These are phyloP conservation scores for Penicillium cataractarum DNA, from an alignment of 495 filamentous ascomycete genomes.

Conservation along the genomic window DNA sequence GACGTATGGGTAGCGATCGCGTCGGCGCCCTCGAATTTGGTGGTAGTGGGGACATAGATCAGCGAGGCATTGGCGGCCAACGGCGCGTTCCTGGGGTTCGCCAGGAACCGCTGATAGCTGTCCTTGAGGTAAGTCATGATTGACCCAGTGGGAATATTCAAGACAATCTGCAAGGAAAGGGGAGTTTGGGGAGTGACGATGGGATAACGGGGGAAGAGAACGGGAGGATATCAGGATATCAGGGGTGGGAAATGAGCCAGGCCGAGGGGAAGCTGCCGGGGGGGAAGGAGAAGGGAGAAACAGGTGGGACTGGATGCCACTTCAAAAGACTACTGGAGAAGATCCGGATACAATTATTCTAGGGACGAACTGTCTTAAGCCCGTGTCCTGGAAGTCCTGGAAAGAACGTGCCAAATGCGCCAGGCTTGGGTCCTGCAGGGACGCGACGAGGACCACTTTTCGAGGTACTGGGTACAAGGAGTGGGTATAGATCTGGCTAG, in stretches of 20 bases:
- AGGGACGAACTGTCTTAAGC: conserved; percentile 5
- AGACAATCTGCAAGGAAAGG: conserved; percentile 13
- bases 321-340: not conserved
- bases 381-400: conserved; percentile 1
- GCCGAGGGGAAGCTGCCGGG: conserved; percentile 12
- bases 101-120: conserved; percentile 79
- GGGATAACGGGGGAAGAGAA: not conserved
- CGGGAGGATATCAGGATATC: conserved; percentile 18
- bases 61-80: conserved; percentile 74
- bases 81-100: conserved; percentile 63
- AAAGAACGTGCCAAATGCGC: not conserved
- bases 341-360: not conserved
- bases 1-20: conserved; percentile 79
- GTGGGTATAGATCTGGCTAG: not conserved
- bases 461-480: conserved; percentile 5
- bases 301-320: conserved; percentile 4
- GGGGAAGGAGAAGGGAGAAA: conserved; percentile 1
- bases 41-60: conserved; percentile 91
- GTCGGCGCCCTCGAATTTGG: conserved; percentile 65
- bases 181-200: conserved; percentile 10
- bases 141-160: conserved; percentile 4
- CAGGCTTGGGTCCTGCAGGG: not conserved
- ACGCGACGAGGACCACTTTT: conserved; percentile 1
- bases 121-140: conserved; percentile 62
- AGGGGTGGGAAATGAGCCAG: conserved; percentile 11